A percentile compares a stretch with the other conserved stretches of the same genome.
Conservation (phyloP, 108 stramenopile genomes). For the Conticribra weissflogii region DNA sequence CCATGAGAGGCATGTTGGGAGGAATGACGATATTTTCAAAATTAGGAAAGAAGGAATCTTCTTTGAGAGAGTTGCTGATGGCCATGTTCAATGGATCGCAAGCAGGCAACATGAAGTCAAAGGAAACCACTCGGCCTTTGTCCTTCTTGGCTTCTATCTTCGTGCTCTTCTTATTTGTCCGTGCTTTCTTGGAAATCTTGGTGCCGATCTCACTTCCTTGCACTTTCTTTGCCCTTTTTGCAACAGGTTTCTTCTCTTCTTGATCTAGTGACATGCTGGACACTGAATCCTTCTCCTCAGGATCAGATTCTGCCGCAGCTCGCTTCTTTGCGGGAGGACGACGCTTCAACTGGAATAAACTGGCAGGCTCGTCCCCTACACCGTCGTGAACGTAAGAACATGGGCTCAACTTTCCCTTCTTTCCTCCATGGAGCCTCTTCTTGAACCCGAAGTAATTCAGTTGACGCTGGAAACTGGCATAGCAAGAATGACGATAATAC, state of each 20-base stretch:
- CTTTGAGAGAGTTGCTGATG: neutral
- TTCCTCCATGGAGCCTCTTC: conserved; percentile 47
- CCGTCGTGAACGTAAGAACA: conserved; percentile 55
- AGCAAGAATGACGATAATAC: conserved; percentile 61
- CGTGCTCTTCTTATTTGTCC: neutral
- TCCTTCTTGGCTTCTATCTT: neutral
- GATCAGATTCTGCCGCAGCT: neutral
- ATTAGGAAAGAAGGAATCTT: neutral
- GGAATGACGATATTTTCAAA: neutral
- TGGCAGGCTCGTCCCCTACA: conserved; percentile 26
- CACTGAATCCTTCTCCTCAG: neutral
- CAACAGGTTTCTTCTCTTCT: neutral
- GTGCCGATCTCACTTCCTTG: no score
- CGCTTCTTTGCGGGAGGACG: conserved; percentile 18
- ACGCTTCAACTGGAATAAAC: conserved; percentile 43
- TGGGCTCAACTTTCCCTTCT: conserved; percentile 49
- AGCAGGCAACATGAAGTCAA: neutral
- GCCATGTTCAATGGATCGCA: neutral
- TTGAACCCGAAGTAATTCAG: conserved; percentile 68
- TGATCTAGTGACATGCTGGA: conserved; percentile 3
- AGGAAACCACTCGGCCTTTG: neutral
- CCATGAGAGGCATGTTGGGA: neutral
- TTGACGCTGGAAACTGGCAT: conserved; percentile 55
- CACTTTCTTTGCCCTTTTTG: conserved; percentile 11
- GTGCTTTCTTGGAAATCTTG: neutral